Base-by-base conservation (phyloP, 148 eudicot genomes). In the Cornus florida region DNA sequence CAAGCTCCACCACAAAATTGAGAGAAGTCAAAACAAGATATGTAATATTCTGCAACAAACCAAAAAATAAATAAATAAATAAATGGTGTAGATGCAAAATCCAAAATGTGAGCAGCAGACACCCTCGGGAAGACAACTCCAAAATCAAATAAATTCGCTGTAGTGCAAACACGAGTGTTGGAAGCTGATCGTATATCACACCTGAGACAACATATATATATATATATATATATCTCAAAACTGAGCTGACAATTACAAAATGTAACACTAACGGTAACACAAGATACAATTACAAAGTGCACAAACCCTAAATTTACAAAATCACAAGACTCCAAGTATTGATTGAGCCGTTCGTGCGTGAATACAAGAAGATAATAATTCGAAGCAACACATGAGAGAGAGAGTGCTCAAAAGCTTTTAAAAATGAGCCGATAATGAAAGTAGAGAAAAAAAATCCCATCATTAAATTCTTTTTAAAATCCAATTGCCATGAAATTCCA, bases 381-480 rank as follows among this genome's bases (percentile, higher is more conserved):
- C 38, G 38, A 35, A 35, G 38, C 38, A 35, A 35, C 38, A 35
- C 38, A 35, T 35, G 38, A 4, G 38, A 2, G 62, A 70, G 68
- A 72, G 60, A 24, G 43, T 0, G 38, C 38, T 28, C 0, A 35
- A 35, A 35, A 35, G 38, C 38, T 35, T 35, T 0, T 22, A 13
- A 31, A 32, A 48, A 23, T n/a, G 64, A 43, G 33, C 38, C 20
- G 81, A 81, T 83, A 41, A 88, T 46, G 57, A 72, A 70, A 28
- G 22, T 41, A n/a, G 6, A 57, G n/a, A 3, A 41, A 23, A 22
- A 81, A 72, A 80, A 35, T 2, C 38, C 38, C 5, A 35, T 2
- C 28, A 28, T 28, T 28, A 28, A 28, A 28, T 28, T 28, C 28
- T 28, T 28, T 28, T 28, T 28, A 28, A 28, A 28, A 28, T 28